Base-by-base conservation (phyloP, 257 asterid species). In the Orobanche coerulescens region DNA sequence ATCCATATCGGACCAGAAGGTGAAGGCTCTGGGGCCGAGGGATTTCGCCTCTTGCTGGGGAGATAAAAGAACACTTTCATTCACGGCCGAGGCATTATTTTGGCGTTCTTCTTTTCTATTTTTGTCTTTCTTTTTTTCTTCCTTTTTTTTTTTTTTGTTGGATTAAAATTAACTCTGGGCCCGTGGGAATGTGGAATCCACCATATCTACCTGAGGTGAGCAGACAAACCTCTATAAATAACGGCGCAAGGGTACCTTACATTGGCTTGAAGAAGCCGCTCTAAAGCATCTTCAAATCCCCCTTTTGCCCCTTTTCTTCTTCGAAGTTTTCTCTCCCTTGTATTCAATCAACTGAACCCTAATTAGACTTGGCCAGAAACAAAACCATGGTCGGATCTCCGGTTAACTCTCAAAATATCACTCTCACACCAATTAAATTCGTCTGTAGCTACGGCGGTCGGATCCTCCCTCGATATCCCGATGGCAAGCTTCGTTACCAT, bases 361-460 rank as follows among this genome's bases (percentile, higher is more conserved):
- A 20, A 47, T 18, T 47, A 19, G 6, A 18, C 4, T 18, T n/a
- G n/a, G 2, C 9, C 54, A 20, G 28, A 47, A 20, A 10, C 18
- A 8, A 13, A 60, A 65, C 5, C 47, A 88, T 88, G 95, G 76
- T 71, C 53, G 76, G 79, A 61, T 73, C 83, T 71, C 66, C 84
- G 12, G 67, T 65, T 13, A 74, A 43, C 15, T 58, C 76, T 4
- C 63, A 64, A 48, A 67, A 66, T 46, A 62, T 33, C 53, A 16
- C 75, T 36, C 58, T 19, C 16, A 79, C 74, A 71, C 68, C 85
- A 63, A 71, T 90, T 50, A 90, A 91, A 61, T 77, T 91, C 62
- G 65, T 84, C 19, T 85, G 94, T 28, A 91, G 97, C 74, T 83
- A 91, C 56, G 97, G 97, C 66, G 97, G 97, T 72, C 82, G 88